A percentile compares a stretch with the other conserved stretches of the same genome.
Conservation (phyloP, 345 rosid species). For the Aegle marmelos region DNA sequence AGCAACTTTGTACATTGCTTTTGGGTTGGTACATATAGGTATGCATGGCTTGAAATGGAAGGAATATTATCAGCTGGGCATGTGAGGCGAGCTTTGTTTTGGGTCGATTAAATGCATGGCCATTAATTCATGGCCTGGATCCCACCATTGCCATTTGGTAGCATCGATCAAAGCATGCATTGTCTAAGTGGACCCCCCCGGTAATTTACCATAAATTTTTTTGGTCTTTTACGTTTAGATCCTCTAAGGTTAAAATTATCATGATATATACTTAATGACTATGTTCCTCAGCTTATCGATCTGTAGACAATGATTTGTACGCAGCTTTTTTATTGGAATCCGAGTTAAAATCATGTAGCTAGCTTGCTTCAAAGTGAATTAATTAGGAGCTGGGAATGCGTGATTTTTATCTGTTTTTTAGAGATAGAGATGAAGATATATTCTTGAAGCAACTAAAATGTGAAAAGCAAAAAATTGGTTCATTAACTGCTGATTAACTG, state of each 20-base stretch:
- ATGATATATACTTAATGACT: neutral
- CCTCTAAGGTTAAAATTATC: neutral
- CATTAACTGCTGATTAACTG: neutral
- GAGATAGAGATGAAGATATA: no score
- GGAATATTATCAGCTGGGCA: neutral
- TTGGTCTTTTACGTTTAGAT: neutral
- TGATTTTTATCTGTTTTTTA: no score
- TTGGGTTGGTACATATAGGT: constrained; percentile 1
- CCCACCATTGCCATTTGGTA: neutral
- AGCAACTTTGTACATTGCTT: neutral
- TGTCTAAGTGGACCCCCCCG: neutral
- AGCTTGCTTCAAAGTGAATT: no score
- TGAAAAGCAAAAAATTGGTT: no score
- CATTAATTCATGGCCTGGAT: constrained; percentile 1
- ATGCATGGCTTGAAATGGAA: constrained; percentile 16
- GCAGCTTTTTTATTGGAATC: no score
- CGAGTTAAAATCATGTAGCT: no score
- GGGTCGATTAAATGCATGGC: neutral
- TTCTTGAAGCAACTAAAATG: no score
- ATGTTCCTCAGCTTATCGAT: no score
- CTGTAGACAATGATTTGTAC: no score
- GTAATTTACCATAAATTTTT: neutral
- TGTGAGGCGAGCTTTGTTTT: neutral
- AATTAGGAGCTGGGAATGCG: no score
- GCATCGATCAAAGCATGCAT: neutral